Percentiles rank a stretch among this genome's conserved stretches.
Evolutionary conservation across 495 filamentous ascomycete genomes (phyloP).

Genomic region (Saxispiralis lemnorum): DNA sequence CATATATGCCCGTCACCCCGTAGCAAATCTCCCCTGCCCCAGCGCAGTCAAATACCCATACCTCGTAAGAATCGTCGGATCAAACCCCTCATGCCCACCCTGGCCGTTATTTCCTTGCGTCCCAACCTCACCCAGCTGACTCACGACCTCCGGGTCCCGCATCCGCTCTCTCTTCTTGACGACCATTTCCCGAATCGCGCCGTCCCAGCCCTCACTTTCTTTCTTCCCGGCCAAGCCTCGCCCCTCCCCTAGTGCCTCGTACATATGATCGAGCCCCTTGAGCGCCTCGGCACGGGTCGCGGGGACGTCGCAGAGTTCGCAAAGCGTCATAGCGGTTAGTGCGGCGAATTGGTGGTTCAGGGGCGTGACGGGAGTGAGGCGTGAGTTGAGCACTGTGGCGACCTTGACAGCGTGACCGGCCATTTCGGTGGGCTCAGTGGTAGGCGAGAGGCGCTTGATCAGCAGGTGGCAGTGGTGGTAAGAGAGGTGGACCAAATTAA

Average conservation of each 20-base stretch:
- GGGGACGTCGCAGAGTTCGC: slow-evolving; percentile 42
- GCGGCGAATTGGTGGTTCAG: slow-evolving; percentile 56
- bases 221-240: slow-evolving; percentile 27
- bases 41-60: slow-evolving; percentile 16
- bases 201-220: slow-evolving; percentile 29
- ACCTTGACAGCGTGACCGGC: slow-evolving; percentile 44
- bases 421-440: slow-evolving; percentile 41
- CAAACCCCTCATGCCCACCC: slow-evolving; percentile 1
- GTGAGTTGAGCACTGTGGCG: slow-evolving; percentile 34
- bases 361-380: slow-evolving; percentile 40
- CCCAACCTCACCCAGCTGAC: slow-evolving; percentile 7
- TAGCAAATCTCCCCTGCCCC: slow-evolving; percentile 13
- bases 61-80: slow-evolving; percentile 14
- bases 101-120: slow-evolving; percentile 3
- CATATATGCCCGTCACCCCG: not conserved
- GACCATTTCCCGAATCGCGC: slow-evolving; percentile 32
- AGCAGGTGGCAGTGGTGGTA: slow-evolving; percentile 61
- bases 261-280: slow-evolving; percentile 15
- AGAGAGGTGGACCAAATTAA: slow-evolving; percentile 40
- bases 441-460: slow-evolving; percentile 36
- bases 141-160: slow-evolving; percentile 8
- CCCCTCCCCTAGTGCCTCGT: slow-evolving; percentile 27
- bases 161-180: slow-evolving; percentile 20
- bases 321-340: slow-evolving; percentile 49
- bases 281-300: slow-evolving; percentile 30